phyloP scores from a whole-genome alignment of 1,284 basidiomycete species.

The Exobasidium cylindrosporum region DNA sequence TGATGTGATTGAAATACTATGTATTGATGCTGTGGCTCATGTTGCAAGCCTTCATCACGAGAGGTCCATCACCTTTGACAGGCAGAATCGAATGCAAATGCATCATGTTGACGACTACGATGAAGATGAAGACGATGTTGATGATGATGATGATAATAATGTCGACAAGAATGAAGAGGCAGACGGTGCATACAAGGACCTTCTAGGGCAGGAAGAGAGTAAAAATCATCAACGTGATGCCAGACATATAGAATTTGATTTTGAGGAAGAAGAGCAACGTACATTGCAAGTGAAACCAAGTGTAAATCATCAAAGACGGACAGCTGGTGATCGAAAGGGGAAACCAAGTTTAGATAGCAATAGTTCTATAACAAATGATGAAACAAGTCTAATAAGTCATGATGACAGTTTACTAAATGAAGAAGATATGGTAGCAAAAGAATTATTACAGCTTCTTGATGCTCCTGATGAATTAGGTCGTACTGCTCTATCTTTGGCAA shows the following conservation, averaged over 20 bases:
- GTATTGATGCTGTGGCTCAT: conserved; percentile 13
- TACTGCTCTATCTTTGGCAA: conserved; percentile 82
- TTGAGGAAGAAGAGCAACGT: background rate
- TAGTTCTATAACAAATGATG: background rate
- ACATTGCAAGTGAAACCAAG: background rate
- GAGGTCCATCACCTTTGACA: background rate
- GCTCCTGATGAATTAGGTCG: conserved; percentile 84
- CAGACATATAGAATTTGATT: background rate
- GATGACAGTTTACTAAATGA: background rate
- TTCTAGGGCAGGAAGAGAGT: background rate
- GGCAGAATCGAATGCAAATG: background rate
- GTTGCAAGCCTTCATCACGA: conserved; percentile 9
- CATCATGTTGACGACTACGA: background rate
- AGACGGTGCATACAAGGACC: background rate
- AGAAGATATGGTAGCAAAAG: conserved; percentile 7
- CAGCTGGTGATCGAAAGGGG: background rate
- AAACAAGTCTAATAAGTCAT: background rate
- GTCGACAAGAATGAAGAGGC: background rate
- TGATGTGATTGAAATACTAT: conserved; percentile 24
- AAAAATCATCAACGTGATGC: no score
- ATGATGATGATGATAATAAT: conserved; percentile 1
- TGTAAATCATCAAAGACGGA: background rate
- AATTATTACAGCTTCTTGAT: conserved; percentile 64
- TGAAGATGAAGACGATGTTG: background rate
- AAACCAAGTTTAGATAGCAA: background rate